Base-by-base conservation (phyloP, 2,329 filamentous ascomycete genomes). In the Exophiala lecanii-corni region DNA sequence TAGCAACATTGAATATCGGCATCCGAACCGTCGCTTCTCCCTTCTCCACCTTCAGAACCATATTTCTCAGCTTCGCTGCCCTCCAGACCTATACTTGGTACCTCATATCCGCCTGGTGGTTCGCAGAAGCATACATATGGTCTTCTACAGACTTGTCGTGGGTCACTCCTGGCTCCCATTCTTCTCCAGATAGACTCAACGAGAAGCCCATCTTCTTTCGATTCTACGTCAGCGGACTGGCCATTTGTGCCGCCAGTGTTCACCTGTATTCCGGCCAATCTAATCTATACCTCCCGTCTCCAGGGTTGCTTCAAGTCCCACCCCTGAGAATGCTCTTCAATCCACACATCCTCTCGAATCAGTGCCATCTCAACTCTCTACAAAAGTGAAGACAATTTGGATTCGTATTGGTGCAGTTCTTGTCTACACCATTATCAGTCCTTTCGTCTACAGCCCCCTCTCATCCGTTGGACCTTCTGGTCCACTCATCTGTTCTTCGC, bases 191-290 rank as follows among this genome's bases (percentile, higher is more conserved):
- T 15, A 75, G 80, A 39, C 67, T 96, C 45, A 97, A 97, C 61
- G 91, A 97, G 70, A 79, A 85, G 52, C 83, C 88, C 1, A 75
- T 97, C 18, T 92, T 89, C 60, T 71, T 95, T 38, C 81, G 86
- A 23, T 78, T 76, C 47, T 81, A 85, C 57, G 78, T 92, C 53
- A 59, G 82, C 2, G 63, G 81, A 1, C 73, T 92, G 32, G 86
- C 85, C 3, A 45, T 85, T 7, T 66, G 75, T n/a, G 86, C 94
- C 62, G 79, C 84, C 1, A 57, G 75, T 9, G 59, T 76, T 21
- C 89, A 96, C 60, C 70, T 94, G 12, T 79, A 76, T 59, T 70
- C 69, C 39, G 89, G 95, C 59, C 79, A 81, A 50, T 89, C 95
- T 62, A 76, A 75, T 28, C 70, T 94, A 38, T 57, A 69, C 2